Percentiles rank a stretch among this genome's conserved stretches.
These are phyloP conservation scores for Jatropha multifida DNA, from an alignment of 441 rosid species.

Conservation along the genomic window DNA sequence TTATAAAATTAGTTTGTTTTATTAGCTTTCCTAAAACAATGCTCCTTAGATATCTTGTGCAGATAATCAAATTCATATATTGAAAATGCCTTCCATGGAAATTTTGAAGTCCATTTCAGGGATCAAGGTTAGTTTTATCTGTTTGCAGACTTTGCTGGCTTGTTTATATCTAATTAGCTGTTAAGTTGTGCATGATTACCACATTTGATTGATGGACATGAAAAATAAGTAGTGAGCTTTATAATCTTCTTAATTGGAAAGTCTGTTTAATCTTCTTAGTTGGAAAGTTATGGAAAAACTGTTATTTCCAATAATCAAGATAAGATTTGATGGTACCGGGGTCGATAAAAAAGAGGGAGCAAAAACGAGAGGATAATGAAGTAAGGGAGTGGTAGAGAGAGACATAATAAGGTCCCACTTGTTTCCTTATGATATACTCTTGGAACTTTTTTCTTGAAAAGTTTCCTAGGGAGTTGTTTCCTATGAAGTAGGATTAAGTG, in stretches of 20 bases:
- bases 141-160: neutral
- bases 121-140: slow-evolving; percentile 65
- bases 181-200: neutral
- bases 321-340: neutral
- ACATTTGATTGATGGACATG: slow-evolving; percentile 14
- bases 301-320: neutral
- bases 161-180: slow-evolving; percentile 11
- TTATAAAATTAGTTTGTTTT: neutral
- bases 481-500: neutral
- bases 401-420: neutral
- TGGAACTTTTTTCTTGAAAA: neutral
- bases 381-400: neutral
- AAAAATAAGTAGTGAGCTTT: neutral
- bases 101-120: slow-evolving; percentile 84
- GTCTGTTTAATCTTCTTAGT: neutral
- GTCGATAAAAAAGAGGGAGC: neutral
- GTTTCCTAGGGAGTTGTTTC: neutral
- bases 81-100: slow-evolving; percentile 93
- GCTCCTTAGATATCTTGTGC: slow-evolving; percentile 84
- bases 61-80: slow-evolving; percentile 92
- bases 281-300: neutral
- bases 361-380: neutral
- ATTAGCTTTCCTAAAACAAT: slow-evolving; percentile 21
- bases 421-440: neutral
- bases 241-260: neutral